Percentiles rank a stretch among this genome's conserved stretches.
Evolutionary conservation across 371 early-diverging fungal genomes (phyloP).

Genomic region (Lichtheimia ramosa): DNA sequence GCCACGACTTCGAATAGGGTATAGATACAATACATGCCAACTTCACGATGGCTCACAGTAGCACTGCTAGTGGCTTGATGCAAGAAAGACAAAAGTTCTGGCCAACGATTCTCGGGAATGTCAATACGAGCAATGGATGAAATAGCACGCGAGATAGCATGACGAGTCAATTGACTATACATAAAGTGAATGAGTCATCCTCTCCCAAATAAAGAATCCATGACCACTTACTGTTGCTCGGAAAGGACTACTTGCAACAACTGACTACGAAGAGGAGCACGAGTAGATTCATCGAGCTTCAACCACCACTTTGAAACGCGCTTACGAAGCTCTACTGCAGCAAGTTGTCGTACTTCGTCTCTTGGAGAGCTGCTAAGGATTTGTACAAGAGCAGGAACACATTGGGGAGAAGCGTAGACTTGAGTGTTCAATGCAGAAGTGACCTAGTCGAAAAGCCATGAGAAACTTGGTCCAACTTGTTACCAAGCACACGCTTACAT

Average conservation of each 20-base stretch:
- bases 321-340: constrained; percentile 90
- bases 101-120: constrained; percentile 75
- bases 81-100: constrained; percentile 72
- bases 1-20: constrained; percentile 80
- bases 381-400: constrained; percentile 73
- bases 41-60: constrained; percentile 74
- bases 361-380: constrained; percentile 61
- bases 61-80: constrained; percentile 70
- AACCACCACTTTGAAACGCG: constrained; percentile 73
- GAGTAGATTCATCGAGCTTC: constrained; percentile 51
- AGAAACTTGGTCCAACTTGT: not conserved
- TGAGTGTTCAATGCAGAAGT: constrained; percentile 69
- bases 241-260: constrained; percentile 67
- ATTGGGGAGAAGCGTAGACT: constrained; percentile 60
- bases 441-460: constrained; percentile 36
- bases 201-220: not conserved
- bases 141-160: constrained; percentile 80
- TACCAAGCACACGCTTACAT: constrained; percentile 25
- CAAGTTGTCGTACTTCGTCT: constrained; percentile 78
- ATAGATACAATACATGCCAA: constrained; percentile 80
- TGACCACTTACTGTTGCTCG: constrained; percentile 65
- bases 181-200: not conserved
- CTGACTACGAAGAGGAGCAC: constrained; percentile 60
- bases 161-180: constrained; percentile 65
- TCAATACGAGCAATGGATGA: constrained; percentile 82